phyloP scores from a whole-genome alignment of 768 basidiomycete genomes.

The Gyrodon lividus region DNA sequence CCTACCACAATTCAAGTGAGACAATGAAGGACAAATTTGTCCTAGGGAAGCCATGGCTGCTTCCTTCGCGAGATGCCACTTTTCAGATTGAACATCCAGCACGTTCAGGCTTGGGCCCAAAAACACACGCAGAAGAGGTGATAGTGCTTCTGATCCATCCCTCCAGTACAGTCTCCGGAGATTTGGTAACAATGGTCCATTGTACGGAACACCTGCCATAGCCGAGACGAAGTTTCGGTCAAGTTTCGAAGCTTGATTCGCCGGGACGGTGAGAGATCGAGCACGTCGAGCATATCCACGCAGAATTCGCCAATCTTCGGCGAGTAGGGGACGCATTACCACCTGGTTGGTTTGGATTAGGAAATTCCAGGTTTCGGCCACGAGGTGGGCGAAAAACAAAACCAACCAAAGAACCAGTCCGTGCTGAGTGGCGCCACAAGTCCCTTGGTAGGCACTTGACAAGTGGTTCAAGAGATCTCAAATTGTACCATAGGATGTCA shows the following conservation, averaged over 20 bases:
- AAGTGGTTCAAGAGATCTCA: not conserved
- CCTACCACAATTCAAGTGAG: no score
- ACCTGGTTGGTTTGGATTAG: no score
- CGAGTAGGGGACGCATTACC: no score
- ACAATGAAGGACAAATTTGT: no score
- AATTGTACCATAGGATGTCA: not conserved
- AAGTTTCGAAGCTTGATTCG: not conserved
- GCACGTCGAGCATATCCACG: no score
- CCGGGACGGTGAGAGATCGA: no score
- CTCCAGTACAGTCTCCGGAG: not conserved
- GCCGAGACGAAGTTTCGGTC: not conserved
- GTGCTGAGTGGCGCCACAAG: not conserved
- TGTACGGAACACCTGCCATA: not conserved
- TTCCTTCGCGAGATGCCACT: not conserved
- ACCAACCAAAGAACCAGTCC: no score
- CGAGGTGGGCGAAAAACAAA: no score
- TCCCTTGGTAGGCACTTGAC: conserved; percentile 8
- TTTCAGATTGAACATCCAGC: not conserved
- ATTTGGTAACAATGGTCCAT: not conserved
- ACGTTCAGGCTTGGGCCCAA: not conserved
- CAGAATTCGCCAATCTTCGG: no score
- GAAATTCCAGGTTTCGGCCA: no score
- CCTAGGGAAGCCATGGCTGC: no score
- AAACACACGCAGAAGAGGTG: not conserved
- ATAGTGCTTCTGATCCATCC: not conserved